Evolutionary conservation across 1,139 yeast species (phyloP).

Genomic region (Suhomyces wounanorum): DNA sequence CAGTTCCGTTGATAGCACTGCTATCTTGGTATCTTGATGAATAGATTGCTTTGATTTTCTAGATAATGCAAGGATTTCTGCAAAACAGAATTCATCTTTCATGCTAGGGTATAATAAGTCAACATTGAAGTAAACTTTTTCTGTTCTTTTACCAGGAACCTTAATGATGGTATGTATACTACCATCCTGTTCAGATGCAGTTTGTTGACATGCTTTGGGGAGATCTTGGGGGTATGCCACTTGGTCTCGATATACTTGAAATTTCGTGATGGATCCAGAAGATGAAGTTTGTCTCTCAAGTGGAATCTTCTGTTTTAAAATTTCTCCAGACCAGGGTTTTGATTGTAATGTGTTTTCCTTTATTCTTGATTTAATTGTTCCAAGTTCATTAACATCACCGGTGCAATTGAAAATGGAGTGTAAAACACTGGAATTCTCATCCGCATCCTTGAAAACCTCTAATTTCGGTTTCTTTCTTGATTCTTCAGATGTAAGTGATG

Average conservation of each 20-base stretch:
- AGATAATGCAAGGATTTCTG: conserved; percentile 55
- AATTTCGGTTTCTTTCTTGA: conserved; percentile 28
- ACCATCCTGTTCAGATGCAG: conserved; percentile 44
- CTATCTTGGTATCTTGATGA: not conserved
- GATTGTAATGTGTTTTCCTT: conserved; percentile 68
- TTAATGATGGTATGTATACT: conserved; percentile 49
- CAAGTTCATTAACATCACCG: conserved; percentile 36
- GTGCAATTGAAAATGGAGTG: conserved; percentile 31
- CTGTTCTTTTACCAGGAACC: conserved; percentile 62
- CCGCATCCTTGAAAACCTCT: conserved; percentile 32
- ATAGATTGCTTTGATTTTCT: not conserved
- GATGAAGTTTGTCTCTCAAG: conserved; percentile 13
- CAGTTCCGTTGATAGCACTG: not conserved
- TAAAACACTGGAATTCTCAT: conserved; percentile 28
- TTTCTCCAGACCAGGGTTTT: conserved; percentile 70
- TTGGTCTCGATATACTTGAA: conserved; percentile 45
- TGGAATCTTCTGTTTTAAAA: conserved; percentile 39
- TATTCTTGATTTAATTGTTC: conserved; percentile 49
- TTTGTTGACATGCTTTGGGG: conserved; percentile 10
- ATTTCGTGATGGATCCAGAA: conserved; percentile 22
- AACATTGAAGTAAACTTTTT: conserved; percentile 63
- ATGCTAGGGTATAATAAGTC: conserved; percentile 52
- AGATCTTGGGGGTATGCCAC: conserved; percentile 8
- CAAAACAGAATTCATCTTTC: conserved; percentile 54
- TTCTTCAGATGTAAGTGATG: not conserved